Base-by-base conservation (phyloP, 352 stramenopile genomes). In the Globisporangium canariense region DNA sequence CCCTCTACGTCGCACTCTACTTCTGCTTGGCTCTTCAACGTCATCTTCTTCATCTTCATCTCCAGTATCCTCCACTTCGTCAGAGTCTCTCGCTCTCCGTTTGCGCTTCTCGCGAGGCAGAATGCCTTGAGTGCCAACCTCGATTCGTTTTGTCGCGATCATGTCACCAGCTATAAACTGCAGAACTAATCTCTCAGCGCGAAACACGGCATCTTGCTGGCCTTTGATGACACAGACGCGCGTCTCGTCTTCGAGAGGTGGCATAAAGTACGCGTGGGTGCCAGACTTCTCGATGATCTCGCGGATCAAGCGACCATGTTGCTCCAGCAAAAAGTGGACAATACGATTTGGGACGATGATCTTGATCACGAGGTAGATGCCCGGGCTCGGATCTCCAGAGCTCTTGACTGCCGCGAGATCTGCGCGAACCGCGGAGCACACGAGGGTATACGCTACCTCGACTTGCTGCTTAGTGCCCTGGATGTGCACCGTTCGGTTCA, bases 401-500 rank as follows among this genome's bases (percentile, higher is more conserved):
- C 41, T 22, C 32, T 74, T 30, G 22, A 66, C 75, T 3, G 62
- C 58, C n/a, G 72, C 54, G n/a, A 88, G 45, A 16, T 75, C 77
- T 34, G 80, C 65, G 20, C 69, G 71, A 10, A 92, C 58, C 22
- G 72, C 76, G 10, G 47, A 58, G 6, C 62, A 53, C 47, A 79
- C 64, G 16, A 86, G 60, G n/a, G 62, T 50, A 47, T 62, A 65
- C 10, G 81, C 81, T 30, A 76, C 72, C 43, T 88, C 73, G 18
- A 74, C 62, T 50, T 90, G 76, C 22, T 78, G 66, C 13, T n/a
- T 53, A 7, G 52, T 77, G 40, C 83, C 83, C 69, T 89, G 81
- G 11, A 92, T 71, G 56, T 92, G 83, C 13, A 90, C 59, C 34
- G 81, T 78, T 20, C 78, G 78, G 65, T 90, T 90, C 11, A 88